A percentile compares a stretch with the other conserved stretches of the same genome.
Conservation (phyloP, 2,329 filamentous ascomycete genomes). For the Monascus ruber region DNA sequence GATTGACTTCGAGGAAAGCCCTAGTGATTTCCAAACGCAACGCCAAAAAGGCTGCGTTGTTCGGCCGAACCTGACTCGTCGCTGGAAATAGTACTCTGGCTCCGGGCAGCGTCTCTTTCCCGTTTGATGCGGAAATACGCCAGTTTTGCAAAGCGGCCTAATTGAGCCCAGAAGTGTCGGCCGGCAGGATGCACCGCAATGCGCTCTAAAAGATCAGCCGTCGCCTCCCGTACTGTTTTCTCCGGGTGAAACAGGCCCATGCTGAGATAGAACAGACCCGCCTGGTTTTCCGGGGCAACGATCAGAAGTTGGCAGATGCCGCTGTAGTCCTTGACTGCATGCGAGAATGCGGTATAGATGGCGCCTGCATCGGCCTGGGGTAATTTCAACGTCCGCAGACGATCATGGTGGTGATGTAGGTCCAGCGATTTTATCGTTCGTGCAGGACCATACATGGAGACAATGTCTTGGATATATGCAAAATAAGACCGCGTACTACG, state of each 20-base stretch:
- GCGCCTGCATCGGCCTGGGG: slow-evolving; percentile 64
- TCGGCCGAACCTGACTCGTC: slow-evolving; percentile 15
- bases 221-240: slow-evolving; percentile 62
- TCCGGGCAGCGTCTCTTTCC: slow-evolving; percentile 36
- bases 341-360: slow-evolving; percentile 71
- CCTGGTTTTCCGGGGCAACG: slow-evolving; percentile 73
- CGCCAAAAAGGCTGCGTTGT: slow-evolving; percentile 25
- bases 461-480: slow-evolving; percentile 71
- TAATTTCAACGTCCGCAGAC: slow-evolving; percentile 70
- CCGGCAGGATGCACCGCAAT: slow-evolving; percentile 81
- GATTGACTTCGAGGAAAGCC: too few relatives aligned
- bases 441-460: slow-evolving; percentile 26
- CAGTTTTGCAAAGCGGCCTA: slow-evolving; percentile 81
- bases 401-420: slow-evolving; percentile 84
- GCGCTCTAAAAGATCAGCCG: slow-evolving; percentile 68
- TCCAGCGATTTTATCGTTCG: slow-evolving; percentile 43
- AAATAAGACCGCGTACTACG: slow-evolving; percentile 91
- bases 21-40: slow-evolving; percentile 19
- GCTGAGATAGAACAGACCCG: slow-evolving; percentile 80
- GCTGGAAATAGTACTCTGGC: slow-evolving; percentile 12
- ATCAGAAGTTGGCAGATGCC: slow-evolving; percentile 75
- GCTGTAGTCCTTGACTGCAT: slow-evolving; percentile 66
- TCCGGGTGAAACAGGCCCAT: slow-evolving; percentile 88
- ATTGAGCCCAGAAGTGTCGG: slow-evolving; percentile 77
- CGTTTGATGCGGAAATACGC: slow-evolving; percentile 70